phyloP scores from a whole-genome alignment of 768 basidiomycete genomes.

The Xanthoconium stramineum region DNA sequence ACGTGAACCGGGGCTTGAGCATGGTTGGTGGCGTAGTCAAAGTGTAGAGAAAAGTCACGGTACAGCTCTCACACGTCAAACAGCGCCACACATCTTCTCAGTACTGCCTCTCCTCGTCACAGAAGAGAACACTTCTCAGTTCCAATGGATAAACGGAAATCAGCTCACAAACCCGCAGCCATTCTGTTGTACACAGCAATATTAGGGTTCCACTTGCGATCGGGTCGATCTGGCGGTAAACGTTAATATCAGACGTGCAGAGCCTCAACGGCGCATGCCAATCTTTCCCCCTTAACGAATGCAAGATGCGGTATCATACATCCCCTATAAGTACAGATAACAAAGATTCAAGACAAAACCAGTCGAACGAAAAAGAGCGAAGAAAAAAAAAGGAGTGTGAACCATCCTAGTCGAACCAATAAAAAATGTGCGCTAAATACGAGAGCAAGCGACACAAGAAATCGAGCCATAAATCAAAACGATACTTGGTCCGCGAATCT shows the following conservation, averaged over 20 bases:
- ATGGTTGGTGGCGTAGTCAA: slow-evolving; percentile 3
- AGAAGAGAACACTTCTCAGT: no score
- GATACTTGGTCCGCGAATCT: slow-evolving; percentile 25
- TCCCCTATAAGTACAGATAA: slow-evolving; percentile 29
- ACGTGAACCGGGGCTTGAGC: slow-evolving; percentile 20
- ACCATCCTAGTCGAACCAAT: slow-evolving; percentile 6
- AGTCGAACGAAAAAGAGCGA: neutral
- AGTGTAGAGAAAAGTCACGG: neutral
- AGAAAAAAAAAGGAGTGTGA: neutral
- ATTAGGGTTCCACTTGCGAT: neutral
- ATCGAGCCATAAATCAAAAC: slow-evolving; percentile 28
- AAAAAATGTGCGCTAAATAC: slow-evolving; percentile 17
- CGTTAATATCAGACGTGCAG: neutral
- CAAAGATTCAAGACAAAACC: slow-evolving; percentile 16
- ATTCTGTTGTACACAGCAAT: no score
- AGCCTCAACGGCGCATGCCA: neutral
- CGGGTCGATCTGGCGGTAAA: neutral
- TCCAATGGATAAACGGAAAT: no score
- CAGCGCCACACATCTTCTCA: neutral
- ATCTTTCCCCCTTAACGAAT: neutral
- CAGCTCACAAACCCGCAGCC: no score
- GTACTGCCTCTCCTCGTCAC: no score
- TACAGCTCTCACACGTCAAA: neutral
- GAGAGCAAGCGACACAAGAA: slow-evolving; percentile 27
- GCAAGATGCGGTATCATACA: slow-evolving; percentile 24